phyloP scores from a whole-genome alignment of 73 alveolate species.

The Diophrys appendiculata region DNA sequence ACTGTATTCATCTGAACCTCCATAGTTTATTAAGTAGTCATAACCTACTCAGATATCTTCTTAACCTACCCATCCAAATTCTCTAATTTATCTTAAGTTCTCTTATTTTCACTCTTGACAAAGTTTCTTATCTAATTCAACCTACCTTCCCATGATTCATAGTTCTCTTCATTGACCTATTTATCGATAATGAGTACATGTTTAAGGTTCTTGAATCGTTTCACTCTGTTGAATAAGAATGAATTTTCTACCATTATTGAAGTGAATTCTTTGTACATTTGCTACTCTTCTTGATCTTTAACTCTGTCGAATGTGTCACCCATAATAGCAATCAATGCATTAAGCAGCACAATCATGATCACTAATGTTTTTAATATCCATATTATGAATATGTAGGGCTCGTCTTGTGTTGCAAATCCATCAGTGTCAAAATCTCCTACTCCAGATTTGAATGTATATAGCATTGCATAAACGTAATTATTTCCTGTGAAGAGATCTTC shows the following conservation, averaged over 20 bases:
- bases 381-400: constrained; percentile 18
- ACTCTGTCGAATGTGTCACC: constrained; percentile 62
- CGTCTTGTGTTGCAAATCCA: constrained; percentile 24
- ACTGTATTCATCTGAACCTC: no score
- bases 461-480: constrained; percentile 18
- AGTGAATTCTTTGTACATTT: constrained; percentile 39
- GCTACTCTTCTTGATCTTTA: constrained; percentile 30
- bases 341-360: constrained; percentile 44
- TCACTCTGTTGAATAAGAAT: constrained; percentile 36
- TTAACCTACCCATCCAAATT: no score
- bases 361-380: constrained; percentile 23
- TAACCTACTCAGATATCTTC: no score
- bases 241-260: constrained; percentile 44
- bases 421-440: constrained; percentile 13
- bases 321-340: constrained; percentile 53
- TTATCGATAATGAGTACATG: not conserved
- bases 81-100: no score
- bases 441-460: constrained; percentile 16
- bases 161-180: not conserved
- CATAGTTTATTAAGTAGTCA: no score
- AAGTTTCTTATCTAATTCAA: no score
- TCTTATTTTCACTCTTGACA: no score
- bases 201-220: constrained; percentile 27
- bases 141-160: constrained; percentile 2
- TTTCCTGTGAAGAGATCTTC: constrained; percentile 15